A percentile compares a stretch with the other conserved stretches of the same genome.
Conservation (phyloP, 495 filamentous ascomycete genomes). For the Penicillium subrubescens region DNA sequence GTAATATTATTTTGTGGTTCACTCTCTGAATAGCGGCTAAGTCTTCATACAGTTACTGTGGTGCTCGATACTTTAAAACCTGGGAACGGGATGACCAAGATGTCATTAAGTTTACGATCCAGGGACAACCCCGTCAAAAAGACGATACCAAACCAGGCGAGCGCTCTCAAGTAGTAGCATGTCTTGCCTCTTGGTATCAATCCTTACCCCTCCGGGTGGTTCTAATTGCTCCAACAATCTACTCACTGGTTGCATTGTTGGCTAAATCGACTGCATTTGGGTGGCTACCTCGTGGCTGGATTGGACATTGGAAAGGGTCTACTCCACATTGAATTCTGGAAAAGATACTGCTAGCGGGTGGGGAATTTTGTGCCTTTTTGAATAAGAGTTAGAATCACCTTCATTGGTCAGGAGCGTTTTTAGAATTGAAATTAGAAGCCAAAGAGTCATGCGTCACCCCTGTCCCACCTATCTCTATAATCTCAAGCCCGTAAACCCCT, state of each 20-base stretch:
- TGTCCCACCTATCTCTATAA: neutral
- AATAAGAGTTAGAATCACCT: neutral
- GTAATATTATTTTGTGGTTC: neutral
- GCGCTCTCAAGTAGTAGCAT: neutral
- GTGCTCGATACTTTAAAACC: neutral
- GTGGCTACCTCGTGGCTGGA: neutral
- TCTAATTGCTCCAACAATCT: neutral
- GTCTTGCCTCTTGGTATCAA: neutral
- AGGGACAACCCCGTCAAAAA: neutral
- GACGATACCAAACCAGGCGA: neutral
- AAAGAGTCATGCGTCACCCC: neutral
- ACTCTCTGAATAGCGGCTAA: neutral
- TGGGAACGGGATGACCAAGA: neutral
- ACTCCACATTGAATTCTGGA: neutral
- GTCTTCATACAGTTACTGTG: neutral
- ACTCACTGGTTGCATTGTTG: neutral
- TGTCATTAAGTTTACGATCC: neutral
- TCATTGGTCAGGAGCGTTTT: neutral
- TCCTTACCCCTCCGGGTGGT: neutral
- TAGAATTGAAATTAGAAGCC: neutral
- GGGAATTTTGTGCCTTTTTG: neutral
- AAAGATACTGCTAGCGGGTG: neutral
- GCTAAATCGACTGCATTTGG: neutral
- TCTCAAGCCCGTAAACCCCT: no score
- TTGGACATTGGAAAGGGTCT: neutral